Conservation (phyloP, 345 rosid genomes). For the thale cress (Arabidopsis thaliana) region DNA sequence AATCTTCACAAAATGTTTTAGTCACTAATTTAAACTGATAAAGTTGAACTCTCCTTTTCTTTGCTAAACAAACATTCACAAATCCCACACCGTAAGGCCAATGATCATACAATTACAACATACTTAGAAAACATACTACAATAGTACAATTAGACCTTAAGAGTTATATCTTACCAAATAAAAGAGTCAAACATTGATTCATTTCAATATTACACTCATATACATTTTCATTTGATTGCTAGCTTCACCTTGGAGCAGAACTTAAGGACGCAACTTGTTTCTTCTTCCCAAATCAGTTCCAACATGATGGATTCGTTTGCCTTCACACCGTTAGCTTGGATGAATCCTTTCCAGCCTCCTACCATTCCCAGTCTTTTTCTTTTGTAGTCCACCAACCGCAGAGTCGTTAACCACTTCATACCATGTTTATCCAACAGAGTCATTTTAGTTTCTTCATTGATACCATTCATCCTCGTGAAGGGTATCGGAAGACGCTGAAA, state of each 20-base stretch:
- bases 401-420: slow-evolving; percentile 22
- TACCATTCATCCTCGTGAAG: slow-evolving; percentile 17
- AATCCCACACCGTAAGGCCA: background rate
- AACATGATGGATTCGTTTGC: slow-evolving; percentile 11
- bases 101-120: background rate
- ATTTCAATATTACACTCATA: background rate
- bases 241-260: slow-evolving; percentile 34
- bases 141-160: background rate
- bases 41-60: too few species aligned
- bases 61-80: background rate
- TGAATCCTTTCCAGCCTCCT: slow-evolving; percentile 29
- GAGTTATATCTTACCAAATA: background rate
- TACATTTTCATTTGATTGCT: slow-evolving; percentile 5
- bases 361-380: background rate
- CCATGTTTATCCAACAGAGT: slow-evolving; percentile 33
- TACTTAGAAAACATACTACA: background rate
- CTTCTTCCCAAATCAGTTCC: slow-evolving; percentile 28
- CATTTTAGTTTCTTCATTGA: slow-evolving; percentile 19
- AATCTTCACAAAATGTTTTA: too few species aligned
- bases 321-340: slow-evolving; percentile 35
- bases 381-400: background rate
- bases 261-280: slow-evolving; percentile 26
- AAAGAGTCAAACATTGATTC: background rate
- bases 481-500: slow-evolving; percentile 27
- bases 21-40: too few species aligned